phyloP scores from a whole-genome alignment of 2,329 filamentous ascomycete species.

The Pseudogymnoascus sp. region DNA sequence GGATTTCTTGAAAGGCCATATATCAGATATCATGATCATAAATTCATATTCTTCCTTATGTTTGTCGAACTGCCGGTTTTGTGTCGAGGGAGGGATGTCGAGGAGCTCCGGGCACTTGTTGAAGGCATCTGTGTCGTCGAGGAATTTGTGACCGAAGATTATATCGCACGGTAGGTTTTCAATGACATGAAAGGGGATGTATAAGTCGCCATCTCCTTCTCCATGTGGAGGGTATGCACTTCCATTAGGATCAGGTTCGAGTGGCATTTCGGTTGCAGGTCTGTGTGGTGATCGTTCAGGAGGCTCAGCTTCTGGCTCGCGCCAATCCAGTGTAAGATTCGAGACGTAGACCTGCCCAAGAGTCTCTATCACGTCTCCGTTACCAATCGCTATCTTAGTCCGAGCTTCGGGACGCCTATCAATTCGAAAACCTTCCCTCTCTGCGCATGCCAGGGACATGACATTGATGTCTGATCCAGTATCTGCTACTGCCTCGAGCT shows the following conservation, averaged over 20 bases:
- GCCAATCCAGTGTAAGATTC: neutral
- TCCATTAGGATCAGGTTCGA: neutral
- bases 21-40: no score
- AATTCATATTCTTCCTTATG: no score
- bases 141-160: no score
- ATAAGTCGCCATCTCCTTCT: neutral
- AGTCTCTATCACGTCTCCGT: neutral
- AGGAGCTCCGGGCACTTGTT: no score
- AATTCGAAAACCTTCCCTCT: conserved; percentile 8
- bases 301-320: neutral
- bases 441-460: conserved; percentile 3
- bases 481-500: neutral
- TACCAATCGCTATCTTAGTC: neutral
- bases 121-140: no score
- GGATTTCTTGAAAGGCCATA: no score
- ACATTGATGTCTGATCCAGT: conserved; percentile 6
- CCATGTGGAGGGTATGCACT: neutral
- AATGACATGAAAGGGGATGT: neutral
- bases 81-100: no score
- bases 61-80: no score
- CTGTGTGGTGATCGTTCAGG: neutral
- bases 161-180: neutral
- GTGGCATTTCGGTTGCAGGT: neutral
- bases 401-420: conserved; percentile 1
- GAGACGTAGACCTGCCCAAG: conserved; percentile 9